These are phyloP conservation scores for Prunella vulgaris DNA, from an alignment of 257 asterid genomes.

Conservation along the genomic window DNA sequence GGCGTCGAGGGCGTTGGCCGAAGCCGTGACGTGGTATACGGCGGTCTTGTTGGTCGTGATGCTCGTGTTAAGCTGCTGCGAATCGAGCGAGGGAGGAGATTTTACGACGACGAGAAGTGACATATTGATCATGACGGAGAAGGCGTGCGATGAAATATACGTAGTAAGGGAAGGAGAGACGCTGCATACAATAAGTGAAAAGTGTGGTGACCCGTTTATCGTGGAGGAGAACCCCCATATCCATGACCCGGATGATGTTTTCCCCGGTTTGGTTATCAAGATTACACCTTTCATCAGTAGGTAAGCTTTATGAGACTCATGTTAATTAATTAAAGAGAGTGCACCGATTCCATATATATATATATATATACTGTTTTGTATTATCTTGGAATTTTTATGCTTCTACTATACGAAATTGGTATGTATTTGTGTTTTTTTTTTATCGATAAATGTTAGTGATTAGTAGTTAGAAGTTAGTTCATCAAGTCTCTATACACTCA, in stretches of 20 bases:
- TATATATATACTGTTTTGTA: no score
- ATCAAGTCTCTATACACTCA: no score
- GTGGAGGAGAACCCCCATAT: slow-evolving; percentile 92
- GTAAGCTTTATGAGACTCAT: slow-evolving; percentile 2
- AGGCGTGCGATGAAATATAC: slow-evolving; percentile 67
- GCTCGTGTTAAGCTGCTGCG: slow-evolving; percentile 62
- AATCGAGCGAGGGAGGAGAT: slow-evolving; percentile 32
- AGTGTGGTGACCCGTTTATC: slow-evolving; percentile 76
- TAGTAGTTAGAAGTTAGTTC: no score
- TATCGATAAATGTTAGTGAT: no score
- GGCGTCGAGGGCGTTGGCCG: slow-evolving; percentile 35
- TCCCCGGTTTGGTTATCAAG: slow-evolving; percentile 77
- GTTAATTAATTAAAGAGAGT: no score
- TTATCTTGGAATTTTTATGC: no score
- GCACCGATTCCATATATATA: no score
- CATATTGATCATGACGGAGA: background rate
- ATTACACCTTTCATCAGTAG: slow-evolving; percentile 46
- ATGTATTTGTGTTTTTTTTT: no score
- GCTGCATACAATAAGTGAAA: slow-evolving; percentile 64
- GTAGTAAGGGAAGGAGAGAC: slow-evolving; percentile 83
- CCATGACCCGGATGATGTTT: slow-evolving; percentile 85
- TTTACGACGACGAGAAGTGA: background rate
- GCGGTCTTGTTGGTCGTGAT: slow-evolving; percentile 44
- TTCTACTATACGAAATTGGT: no score
- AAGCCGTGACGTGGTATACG: slow-evolving; percentile 55